These are phyloP conservation scores for Chlamydomonas reinhardtii DNA, from an alignment of 163 green algal species.

Conservation along the genomic window DNA sequence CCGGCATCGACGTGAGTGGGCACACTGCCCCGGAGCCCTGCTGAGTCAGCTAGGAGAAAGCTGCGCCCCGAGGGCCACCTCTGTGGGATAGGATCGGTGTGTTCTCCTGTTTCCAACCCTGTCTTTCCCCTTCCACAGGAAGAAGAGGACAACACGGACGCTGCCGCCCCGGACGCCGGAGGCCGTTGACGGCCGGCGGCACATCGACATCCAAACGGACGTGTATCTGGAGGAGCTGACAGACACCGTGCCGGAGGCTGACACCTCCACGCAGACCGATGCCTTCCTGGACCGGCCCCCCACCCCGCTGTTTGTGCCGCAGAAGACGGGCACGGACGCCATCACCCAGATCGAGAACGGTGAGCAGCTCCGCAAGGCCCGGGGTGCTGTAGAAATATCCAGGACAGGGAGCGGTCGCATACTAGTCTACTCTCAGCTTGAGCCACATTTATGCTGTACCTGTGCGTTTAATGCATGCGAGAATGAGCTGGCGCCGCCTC, in stretches of 20 bases:
- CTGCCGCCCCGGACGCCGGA: constrained; percentile 71
- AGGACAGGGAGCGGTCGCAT: too few relatives aligned
- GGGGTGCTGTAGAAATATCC: too few relatives aligned
- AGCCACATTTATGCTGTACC: too few relatives aligned
- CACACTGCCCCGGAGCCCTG: background rate
- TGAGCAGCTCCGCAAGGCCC: constrained; percentile 22
- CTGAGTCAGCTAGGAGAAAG: background rate
- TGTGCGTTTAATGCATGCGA: too few relatives aligned
- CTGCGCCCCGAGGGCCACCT: too few relatives aligned
- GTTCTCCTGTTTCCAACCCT: background rate
- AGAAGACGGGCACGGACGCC: constrained; percentile 81
- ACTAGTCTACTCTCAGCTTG: too few relatives aligned
- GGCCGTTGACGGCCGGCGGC: constrained; percentile 79
- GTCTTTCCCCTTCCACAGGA: constrained; percentile 5
- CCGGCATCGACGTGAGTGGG: constrained; percentile 39
- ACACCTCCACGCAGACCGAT: constrained; percentile 87
- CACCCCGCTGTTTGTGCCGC: constrained; percentile 84
- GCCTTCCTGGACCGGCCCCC: constrained; percentile 85
- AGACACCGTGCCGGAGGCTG: constrained; percentile 80
- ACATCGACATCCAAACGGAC: constrained; percentile 91
- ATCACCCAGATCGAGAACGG: constrained; percentile 86
- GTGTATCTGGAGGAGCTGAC: constrained; percentile 88
- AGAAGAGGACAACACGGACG: constrained; percentile 48
- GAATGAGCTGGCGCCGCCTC: too few relatives aligned
- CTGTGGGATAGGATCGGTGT: too few relatives aligned